These are phyloP conservation scores for Mortierella antarctica DNA, from an alignment of 192 early-diverging fungal genomes.

Conservation along the genomic window DNA sequence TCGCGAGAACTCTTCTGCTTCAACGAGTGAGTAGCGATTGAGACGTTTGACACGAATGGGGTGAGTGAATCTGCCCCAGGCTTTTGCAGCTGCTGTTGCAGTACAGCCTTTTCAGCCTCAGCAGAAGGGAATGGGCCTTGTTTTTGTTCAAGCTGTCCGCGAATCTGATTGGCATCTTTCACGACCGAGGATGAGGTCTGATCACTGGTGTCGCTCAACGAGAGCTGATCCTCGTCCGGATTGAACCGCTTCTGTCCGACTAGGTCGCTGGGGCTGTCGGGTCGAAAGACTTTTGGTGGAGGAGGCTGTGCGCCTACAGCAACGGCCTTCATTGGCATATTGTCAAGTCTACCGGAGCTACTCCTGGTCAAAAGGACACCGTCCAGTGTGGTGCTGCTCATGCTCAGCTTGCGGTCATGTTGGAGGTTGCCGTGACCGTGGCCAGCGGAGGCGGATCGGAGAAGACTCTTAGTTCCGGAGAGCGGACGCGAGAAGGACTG, in stretches of 20 bases:
- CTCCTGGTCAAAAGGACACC: conserved; percentile 9
- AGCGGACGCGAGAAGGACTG: conserved; percentile 18
- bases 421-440: background rate
- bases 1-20: background rate
- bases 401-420: conserved; percentile 16
- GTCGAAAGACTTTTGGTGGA: conserved; percentile 13
- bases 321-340: conserved; percentile 10
- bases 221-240: conserved; percentile 43
- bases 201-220: conserved; percentile 16
- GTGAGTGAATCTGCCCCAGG: background rate
- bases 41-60: background rate
- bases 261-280: conserved; percentile 34
- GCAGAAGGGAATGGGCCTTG: background rate
- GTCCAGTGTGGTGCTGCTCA: conserved; percentile 27
- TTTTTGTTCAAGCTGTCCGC: background rate
- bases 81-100: background rate
- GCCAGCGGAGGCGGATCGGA: conserved; percentile 10
- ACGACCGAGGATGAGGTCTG: background rate
- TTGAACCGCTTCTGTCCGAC: conserved; percentile 42
- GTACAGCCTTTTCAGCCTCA: background rate
- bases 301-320: background rate
- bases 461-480: conserved; percentile 10
- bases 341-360: conserved; percentile 31
- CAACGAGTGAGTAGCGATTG: background rate
- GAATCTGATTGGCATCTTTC: background rate